A percentile compares a stretch with the other conserved stretches of the same genome.
Conservation (phyloP, 164 flowering plant species). For the Cinnamomum micranthum region DNA sequence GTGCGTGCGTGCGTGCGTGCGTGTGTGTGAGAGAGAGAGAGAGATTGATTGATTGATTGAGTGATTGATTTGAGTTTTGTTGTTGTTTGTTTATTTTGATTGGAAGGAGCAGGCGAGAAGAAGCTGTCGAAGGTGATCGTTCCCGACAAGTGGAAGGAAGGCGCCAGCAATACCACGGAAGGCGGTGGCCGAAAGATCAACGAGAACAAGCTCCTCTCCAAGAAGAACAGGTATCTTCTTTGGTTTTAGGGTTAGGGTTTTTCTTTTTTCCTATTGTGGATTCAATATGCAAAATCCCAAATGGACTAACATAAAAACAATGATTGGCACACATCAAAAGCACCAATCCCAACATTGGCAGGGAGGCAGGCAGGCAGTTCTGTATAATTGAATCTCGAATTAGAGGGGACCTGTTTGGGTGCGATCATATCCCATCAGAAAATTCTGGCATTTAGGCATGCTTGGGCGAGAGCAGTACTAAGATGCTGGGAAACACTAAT, state of each 20-base stretch:
- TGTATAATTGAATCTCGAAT: too few relatives aligned
- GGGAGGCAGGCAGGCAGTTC: too few relatives aligned
- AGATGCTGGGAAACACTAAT: too few relatives aligned
- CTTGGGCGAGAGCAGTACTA: too few relatives aligned
- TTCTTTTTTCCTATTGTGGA: background rate
- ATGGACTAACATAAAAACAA: background rate
- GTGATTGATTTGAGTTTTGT: background rate
- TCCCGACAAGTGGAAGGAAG: constrained; percentile 99
- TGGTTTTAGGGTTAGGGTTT: background rate
- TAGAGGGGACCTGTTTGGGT: too few relatives aligned
- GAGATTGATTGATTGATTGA: background rate
- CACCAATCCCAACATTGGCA: too few relatives aligned
- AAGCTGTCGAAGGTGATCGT: constrained; percentile 90
- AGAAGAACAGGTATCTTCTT: constrained; percentile 66
- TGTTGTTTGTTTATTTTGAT: background rate
- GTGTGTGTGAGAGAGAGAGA: background rate
- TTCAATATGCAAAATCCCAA: background rate
- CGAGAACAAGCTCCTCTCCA: constrained; percentile 98
- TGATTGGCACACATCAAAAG: background rate
- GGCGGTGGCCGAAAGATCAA: constrained; percentile 98
- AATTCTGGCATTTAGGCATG: too few relatives aligned
- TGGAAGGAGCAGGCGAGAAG: constrained; percentile 56
- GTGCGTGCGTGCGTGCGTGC: too few relatives aligned
- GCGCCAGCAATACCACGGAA: constrained; percentile 91
- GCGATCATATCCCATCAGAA: too few relatives aligned